Evolutionary conservation across 2,329 filamentous ascomycete species (phyloP).

Genomic region (Blastomyces gilchristii): DNA sequence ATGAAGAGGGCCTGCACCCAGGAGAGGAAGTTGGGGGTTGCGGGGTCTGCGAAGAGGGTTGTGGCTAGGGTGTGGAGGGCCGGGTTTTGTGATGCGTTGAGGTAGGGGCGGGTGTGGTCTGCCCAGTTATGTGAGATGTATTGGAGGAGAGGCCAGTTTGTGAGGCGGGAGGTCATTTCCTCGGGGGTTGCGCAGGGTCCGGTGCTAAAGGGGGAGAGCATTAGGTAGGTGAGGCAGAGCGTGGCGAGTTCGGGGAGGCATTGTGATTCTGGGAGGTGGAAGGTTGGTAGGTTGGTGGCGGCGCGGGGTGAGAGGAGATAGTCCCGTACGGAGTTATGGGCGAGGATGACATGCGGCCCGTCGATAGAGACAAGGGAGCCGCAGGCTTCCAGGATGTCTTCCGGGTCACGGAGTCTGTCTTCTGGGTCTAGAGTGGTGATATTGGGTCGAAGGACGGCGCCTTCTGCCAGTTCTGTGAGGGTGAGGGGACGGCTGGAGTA

Average conservation of each 20-base stretch:
- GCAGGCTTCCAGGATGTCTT: constrained; percentile 6
- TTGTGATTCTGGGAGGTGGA: constrained; percentile 1
- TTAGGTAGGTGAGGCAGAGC: constrained; percentile 7
- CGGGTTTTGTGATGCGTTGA: not conserved
- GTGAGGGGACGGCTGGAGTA: constrained; percentile 4
- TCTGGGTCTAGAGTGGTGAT: not conserved
- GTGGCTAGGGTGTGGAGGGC: not conserved
- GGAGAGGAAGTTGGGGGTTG: not conserved
- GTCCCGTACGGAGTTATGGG: constrained; percentile 8
- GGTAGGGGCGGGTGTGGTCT: constrained; percentile 3
- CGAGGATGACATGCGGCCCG: not conserved
- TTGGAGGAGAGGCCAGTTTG: not conserved
- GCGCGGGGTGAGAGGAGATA: constrained; percentile 5
- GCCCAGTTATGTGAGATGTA: constrained; percentile 9
- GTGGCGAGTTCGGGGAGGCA: constrained; percentile 7
- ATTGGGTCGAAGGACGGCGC: not conserved
- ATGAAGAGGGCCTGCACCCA: constrained; percentile 7
- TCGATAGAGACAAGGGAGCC: not conserved
- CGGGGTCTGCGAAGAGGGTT: constrained; percentile 2
- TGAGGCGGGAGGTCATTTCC: constrained; percentile 2
- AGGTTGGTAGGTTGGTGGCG: not conserved
- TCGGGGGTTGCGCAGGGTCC: not conserved
- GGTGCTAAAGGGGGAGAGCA: not conserved
- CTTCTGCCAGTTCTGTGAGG: constrained; percentile 4
- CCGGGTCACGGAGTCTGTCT: constrained; percentile 5